Base-by-base conservation (phyloP, 2,329 filamentous ascomycete genomes). In the Pseudogymnoascus pannorum region DNA sequence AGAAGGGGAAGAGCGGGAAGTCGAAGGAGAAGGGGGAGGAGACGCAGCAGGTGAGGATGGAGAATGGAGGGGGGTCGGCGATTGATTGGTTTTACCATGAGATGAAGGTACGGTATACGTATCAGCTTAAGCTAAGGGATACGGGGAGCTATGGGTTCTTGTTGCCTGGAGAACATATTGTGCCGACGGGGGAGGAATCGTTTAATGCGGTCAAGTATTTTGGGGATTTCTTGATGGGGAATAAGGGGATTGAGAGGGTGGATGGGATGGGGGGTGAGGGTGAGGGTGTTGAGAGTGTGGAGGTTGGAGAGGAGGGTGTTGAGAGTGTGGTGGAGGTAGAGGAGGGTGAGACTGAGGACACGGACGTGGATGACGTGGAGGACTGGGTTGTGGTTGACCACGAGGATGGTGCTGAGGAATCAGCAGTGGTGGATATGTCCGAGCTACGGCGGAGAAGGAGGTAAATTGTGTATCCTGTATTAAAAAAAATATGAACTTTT, bases 51-150 rank as follows among this genome's bases (percentile, higher is more conserved):
- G 20, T 78, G 2, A 78, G 85, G 38, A 83, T 92, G 64, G 89
- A 94, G 71, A 83, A 83, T 0, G 85, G 87, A 3, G 92, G 93
- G 38, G 93, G 93, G 2, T 92, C 89, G 57, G 91, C 90, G 1
- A 85, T 97, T 42, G 94, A 97, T 74, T 97, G 90, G 86, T 96
- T 99, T 75, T 96, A 96, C 72, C 90, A 96, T 68, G 88, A 95
- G 69, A 75, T 97, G 64, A 79, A 81, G 54, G 89, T 93, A 16
- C 86, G 85, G 65, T 96, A 91, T 72, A 89, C 91, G 62, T 97
- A 95, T 73, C 94, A 97, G 78, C 88, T 94, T 75, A 97, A 97
- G 76, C 79, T 99, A 26, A 82, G 94, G 57, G 94, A 99, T 72
- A 94, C 89, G 0, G 94, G 94, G 8, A 94, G 87, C 72, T 97